A percentile compares a stretch with the other conserved stretches of the same genome.
These are phyloP conservation scores for Endocalyx cinctus DNA, from an alignment of 2,329 filamentous ascomycete genomes.

Conservation along the genomic window DNA sequence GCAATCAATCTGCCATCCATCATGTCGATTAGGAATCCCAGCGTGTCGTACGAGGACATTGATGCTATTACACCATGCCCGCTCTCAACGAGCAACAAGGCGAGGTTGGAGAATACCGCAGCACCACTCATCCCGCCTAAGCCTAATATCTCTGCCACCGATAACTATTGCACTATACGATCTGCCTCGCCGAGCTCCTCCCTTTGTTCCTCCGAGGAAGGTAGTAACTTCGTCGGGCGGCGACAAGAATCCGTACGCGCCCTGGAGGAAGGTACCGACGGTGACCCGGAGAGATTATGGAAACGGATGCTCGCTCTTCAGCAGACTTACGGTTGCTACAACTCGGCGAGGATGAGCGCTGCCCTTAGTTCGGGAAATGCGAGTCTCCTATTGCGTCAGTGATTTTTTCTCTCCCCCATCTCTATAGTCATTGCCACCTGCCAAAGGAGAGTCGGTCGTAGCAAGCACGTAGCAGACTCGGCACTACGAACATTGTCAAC, in stretches of 20 bases:
- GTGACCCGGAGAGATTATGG: conserved; percentile 41
- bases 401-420: conserved; percentile 2
- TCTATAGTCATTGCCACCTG: conserved; percentile 4
- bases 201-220: conserved; percentile 13
- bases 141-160: too few species aligned
- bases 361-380: conserved; percentile 38
- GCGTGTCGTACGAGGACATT: conserved; percentile 29
- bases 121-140: conserved; percentile 3
- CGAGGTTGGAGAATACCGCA: conserved; percentile 5
- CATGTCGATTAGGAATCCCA: too few species aligned
- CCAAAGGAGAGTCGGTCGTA: not conserved
- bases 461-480: not conserved
- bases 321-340: conserved; percentile 43
- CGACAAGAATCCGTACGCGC: conserved; percentile 24
- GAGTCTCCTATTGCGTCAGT: conserved; percentile 42
- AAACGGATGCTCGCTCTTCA: conserved; percentile 45
- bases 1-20: too few species aligned
- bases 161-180: conserved; percentile 13
- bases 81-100: conserved; percentile 3
- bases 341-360: conserved; percentile 43
- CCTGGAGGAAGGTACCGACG: conserved; percentile 29
- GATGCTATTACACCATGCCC: conserved; percentile 31
- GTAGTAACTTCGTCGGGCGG: conserved; percentile 8
- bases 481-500: too few species aligned
- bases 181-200: conserved; percentile 23